Evolutionary conservation across 352 stramenopile genomes (phyloP), one percentile per base, ranked within the genome.

Genomic region (Globisporangium nodosum): DNA sequence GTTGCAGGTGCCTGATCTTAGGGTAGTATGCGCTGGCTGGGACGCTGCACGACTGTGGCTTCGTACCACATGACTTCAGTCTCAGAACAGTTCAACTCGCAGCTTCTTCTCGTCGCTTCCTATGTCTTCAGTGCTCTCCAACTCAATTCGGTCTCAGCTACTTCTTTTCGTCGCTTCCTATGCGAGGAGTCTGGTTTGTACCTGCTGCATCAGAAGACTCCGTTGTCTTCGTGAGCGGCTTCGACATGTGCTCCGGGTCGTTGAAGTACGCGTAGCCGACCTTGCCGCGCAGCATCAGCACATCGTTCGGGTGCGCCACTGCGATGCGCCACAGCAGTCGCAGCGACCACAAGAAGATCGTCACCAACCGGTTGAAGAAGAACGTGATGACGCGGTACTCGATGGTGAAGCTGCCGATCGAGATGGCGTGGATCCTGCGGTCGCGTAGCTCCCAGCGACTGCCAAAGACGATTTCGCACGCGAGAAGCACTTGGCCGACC

Each of bases 291-390:
- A 66, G 53, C 49, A 58, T 47, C 13, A 66, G 5, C 3, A 46
- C 37, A n/a, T 39, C 47, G 37, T 49, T 37, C 0, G 46, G 21
- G 6, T 35, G 21, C 3, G 20, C 49, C 24, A 43, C 13, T 13
- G 20, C 13, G 24, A 61, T 47, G 15, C 56, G 56, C 45, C 33
- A 54, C 7, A 54, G 31, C 7, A 61, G 20, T 0, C 56, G 46
- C 18, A 45, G 18, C 20, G 27, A 42, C 56, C 56, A 61, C 8
- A 54, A 24, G 9, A 61, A 55, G 15, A 55, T 42, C 16, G 47
- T 61, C 33, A 46, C 37, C 13, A 55, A 24, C n/a, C 56, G 56
- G 33, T 55, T 55, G 35, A 61, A 55, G 27, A 56, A 56, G 56
- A 55, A 55, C 46, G 56, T 20, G 37, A 49, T 39, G n/a, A 55